Evolutionary conservation across 768 basidiomycete species (phyloP).

Genomic region (Amylocystis lapponica): DNA sequence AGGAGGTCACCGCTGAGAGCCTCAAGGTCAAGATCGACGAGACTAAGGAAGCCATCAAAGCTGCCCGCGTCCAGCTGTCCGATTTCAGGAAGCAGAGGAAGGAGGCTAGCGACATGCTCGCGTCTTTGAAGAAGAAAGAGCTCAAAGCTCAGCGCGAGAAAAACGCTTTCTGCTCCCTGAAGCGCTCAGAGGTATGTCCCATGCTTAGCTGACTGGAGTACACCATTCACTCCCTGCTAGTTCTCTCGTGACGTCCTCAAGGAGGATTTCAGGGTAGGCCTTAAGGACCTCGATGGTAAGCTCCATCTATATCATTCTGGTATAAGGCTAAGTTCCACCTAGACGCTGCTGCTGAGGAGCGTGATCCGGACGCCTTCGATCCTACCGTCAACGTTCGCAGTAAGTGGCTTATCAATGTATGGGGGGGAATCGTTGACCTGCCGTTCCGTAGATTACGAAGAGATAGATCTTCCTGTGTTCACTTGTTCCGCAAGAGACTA

Average conservation of each 20-base stretch:
- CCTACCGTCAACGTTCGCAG: constrained; percentile 44
- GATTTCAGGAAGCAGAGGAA: constrained; percentile 38
- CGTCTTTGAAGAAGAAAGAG: constrained; percentile 35
- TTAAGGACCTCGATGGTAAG: constrained; percentile 55
- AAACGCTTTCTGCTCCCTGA: constrained; percentile 56
- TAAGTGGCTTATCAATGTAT: constrained; percentile 20
- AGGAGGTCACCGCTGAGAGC: constrained; percentile 39
- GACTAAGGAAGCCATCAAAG: constrained; percentile 35
- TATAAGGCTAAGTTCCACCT: not conserved
- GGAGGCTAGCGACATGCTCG: constrained; percentile 30
- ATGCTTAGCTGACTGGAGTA: not conserved
- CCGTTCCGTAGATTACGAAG: constrained; percentile 43
- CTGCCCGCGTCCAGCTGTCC: constrained; percentile 30
- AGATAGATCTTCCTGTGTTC: constrained; percentile 58
- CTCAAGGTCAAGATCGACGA: constrained; percentile 42
- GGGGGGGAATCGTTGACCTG: not conserved
- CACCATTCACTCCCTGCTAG: constrained; percentile 23
- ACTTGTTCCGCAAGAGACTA: constrained; percentile 59
- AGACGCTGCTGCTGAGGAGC: constrained; percentile 53
- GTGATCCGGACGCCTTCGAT: constrained; percentile 53
- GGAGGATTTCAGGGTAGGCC: constrained; percentile 51
- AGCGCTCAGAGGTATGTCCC: constrained; percentile 43
- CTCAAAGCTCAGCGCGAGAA: constrained; percentile 37
- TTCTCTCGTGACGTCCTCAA: constrained; percentile 52
- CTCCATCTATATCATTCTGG: not conserved